Conservation (phyloP, 2,329 filamentous ascomycete species). For the Thyridium curvatum region DNA sequence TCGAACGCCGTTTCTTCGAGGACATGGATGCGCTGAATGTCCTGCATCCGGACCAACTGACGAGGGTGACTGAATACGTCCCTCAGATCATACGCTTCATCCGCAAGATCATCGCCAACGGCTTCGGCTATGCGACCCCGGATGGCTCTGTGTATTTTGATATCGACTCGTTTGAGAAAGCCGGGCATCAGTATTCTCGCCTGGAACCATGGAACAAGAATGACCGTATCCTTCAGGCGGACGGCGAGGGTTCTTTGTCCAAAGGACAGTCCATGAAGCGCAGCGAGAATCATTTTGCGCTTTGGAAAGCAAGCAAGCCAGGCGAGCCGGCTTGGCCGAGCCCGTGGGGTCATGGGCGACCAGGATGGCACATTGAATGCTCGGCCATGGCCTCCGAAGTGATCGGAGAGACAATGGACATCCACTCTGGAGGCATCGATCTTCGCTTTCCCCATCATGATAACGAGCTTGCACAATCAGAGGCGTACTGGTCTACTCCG, state of each 20-base stretch:
- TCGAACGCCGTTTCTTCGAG: constrained; percentile 61
- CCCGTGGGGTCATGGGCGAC: constrained; percentile 61
- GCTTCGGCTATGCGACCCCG: constrained; percentile 56
- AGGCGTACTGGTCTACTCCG: constrained; percentile 53
- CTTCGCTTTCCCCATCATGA: constrained; percentile 40
- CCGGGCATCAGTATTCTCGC: constrained; percentile 59
- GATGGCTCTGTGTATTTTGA: constrained; percentile 69
- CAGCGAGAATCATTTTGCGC: constrained; percentile 58
- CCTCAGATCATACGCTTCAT: constrained; percentile 56
- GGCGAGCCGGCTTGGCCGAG: constrained; percentile 46
- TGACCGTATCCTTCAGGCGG: constrained; percentile 56
- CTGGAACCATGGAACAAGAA: constrained; percentile 66
- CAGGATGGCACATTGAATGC: constrained; percentile 73
- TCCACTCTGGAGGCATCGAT: constrained; percentile 67
- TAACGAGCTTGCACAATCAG: constrained; percentile 66
- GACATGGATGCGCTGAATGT: constrained; percentile 64
- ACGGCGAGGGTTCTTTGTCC: constrained; percentile 61
- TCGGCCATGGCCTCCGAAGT: constrained; percentile 65
- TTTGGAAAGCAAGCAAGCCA: constrained; percentile 60
- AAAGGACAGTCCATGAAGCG: constrained; percentile 54
- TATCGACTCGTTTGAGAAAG: constrained; percentile 59
- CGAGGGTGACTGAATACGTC: constrained; percentile 63
- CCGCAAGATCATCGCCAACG: constrained; percentile 58
- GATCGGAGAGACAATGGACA: constrained; percentile 60
- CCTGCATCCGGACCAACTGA: constrained; percentile 55